A percentile compares a stretch with the other conserved stretches of the same genome.
Conservation (phyloP, 768 basidiomycete species). For the Phlebiopsis flavidoalba region DNA sequence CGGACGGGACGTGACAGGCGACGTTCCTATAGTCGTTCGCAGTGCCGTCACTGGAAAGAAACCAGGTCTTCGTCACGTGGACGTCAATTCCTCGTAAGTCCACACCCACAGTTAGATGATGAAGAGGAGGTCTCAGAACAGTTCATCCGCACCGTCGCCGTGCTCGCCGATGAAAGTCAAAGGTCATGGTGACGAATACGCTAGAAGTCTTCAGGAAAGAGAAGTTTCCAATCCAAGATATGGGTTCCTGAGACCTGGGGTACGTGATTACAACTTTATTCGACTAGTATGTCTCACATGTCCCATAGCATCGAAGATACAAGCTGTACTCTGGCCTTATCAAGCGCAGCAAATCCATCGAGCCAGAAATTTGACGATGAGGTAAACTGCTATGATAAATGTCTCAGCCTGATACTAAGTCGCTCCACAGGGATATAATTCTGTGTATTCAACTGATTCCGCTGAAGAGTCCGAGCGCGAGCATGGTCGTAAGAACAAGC, state of each 20-base stretch:
- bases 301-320: slow-evolving; percentile 59
- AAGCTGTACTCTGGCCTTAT: slow-evolving; percentile 67
- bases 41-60: no score
- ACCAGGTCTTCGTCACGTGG: slow-evolving; percentile 41
- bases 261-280: slow-evolving; percentile 26
- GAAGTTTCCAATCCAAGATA: slow-evolving; percentile 83
- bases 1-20: slow-evolving; percentile 15
- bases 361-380: slow-evolving; percentile 83
- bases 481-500: slow-evolving; percentile 62
- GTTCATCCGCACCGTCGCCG: slow-evolving; percentile 85
- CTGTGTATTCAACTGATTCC: slow-evolving; percentile 87
- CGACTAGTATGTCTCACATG: not conserved
- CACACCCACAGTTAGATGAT: slow-evolving; percentile 29
- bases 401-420: not conserved
- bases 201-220: slow-evolving; percentile 64
- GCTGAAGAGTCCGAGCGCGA: slow-evolving; percentile 93
- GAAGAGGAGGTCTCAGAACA: slow-evolving; percentile 74
- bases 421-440: slow-evolving; percentile 71
- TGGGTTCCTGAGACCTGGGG: slow-evolving; percentile 61
- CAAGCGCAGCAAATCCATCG: slow-evolving; percentile 46
- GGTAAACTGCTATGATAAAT: slow-evolving; percentile 26
- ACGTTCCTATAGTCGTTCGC: slow-evolving; percentile 21
- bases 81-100: slow-evolving; percentile 12
- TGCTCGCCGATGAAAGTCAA: slow-evolving; percentile 79
- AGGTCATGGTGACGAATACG: slow-evolving; percentile 75